phyloP scores from a whole-genome alignment of 352 stramenopile genomes.

The Peronosclerospora sorghi region DNA sequence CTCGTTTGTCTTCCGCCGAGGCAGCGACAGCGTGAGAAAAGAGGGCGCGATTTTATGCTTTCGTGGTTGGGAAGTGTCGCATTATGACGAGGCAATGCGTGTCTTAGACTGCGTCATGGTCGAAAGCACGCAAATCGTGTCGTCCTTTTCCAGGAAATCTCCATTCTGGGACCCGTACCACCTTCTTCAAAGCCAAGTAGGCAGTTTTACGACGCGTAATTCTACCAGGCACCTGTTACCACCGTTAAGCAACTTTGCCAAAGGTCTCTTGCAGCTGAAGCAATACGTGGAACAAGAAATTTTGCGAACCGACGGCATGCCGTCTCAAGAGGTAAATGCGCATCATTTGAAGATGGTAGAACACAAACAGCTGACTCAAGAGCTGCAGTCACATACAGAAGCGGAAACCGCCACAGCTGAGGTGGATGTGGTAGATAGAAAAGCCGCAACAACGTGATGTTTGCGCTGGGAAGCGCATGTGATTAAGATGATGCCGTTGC shows the following conservation, averaged over 20 bases:
- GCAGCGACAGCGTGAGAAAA: slow-evolving; percentile 37
- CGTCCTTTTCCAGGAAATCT: slow-evolving; percentile 48
- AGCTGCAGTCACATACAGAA: slow-evolving; percentile 27
- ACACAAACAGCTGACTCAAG: slow-evolving; percentile 40
- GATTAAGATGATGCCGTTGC: slow-evolving; percentile 23
- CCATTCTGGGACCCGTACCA: slow-evolving; percentile 27
- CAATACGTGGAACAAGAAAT: slow-evolving; percentile 40
- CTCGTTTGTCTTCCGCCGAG: slow-evolving; percentile 34
- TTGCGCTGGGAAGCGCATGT: slow-evolving; percentile 26
- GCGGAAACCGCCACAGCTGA: slow-evolving; percentile 1
- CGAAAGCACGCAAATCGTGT: slow-evolving; percentile 44
- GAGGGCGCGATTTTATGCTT: slow-evolving; percentile 44
- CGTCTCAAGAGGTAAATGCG: slow-evolving; percentile 26
- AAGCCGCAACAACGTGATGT: slow-evolving; percentile 1
- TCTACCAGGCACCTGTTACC: background rate
- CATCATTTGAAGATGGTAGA: slow-evolving; percentile 23
- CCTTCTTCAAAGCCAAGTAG: slow-evolving; percentile 7
- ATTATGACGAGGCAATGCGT: slow-evolving; percentile 44
- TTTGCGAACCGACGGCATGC: slow-evolving; percentile 27
- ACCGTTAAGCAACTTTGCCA: slow-evolving; percentile 8
- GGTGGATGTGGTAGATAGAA: background rate
- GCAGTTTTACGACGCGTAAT: background rate
- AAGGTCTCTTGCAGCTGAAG: slow-evolving; percentile 20
- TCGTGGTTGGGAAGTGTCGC: slow-evolving; percentile 45
- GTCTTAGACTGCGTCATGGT: slow-evolving; percentile 46